Percentiles rank a stretch among this genome's conserved stretches.
These are phyloP conservation scores for Alternaria sp. DNA, from an alignment of 2,329 filamentous ascomycete species.

Conservation along the genomic window DNA sequence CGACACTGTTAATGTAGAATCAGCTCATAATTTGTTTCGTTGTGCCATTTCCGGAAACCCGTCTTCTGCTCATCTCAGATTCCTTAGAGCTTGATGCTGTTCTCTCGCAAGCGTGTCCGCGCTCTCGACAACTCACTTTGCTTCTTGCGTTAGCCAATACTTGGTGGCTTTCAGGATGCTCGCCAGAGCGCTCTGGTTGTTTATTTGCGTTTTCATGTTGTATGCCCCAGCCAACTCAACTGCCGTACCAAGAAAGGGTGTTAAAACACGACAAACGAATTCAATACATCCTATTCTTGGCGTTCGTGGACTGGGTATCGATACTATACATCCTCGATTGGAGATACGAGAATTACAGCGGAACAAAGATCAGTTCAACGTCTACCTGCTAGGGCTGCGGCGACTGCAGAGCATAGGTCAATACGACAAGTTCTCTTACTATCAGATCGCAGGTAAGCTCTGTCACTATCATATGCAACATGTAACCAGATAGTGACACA, in stretches of 20 bases:
- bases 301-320: background rate
- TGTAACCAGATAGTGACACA: constrained; percentile 38
- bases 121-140: background rate
- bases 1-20: background rate
- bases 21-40: background rate
- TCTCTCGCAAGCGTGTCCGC: background rate
- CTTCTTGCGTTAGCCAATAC: background rate
- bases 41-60: background rate
- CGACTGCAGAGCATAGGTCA: background rate
- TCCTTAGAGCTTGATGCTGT: background rate
- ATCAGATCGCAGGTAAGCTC: background rate
- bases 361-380: background rate
- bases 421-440: background rate
- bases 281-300: background rate
- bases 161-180: background rate
- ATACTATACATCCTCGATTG: background rate
- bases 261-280: background rate
- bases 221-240: background rate
- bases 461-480: background rate
- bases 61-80: background rate
- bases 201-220: background rate
- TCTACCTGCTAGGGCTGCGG: background rate
- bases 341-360: background rate
- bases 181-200: background rate
- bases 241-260: background rate